Percentiles rank a stretch among this genome's conserved stretches.
phyloP scores from a whole-genome alignment of 1,284 basidiomycete genomes.

The Heterobasidion occidentale region DNA sequence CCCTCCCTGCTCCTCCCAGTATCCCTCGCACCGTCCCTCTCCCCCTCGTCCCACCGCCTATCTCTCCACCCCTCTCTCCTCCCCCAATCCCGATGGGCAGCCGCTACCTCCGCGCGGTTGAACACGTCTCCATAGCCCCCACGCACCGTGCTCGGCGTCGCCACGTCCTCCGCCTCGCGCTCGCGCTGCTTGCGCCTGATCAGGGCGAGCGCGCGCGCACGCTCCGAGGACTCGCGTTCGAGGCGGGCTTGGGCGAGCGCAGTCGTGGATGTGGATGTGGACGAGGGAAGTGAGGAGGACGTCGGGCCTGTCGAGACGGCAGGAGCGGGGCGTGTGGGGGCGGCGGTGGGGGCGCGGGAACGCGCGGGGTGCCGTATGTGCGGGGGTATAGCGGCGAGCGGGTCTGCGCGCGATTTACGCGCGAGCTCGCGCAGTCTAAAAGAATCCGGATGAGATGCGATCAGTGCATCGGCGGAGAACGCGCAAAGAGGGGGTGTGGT shows the following conservation, averaged over 20 bases:
- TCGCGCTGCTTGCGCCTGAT: slow-evolving; percentile 46
- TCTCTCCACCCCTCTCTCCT: neutral
- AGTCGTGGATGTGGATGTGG: slow-evolving; percentile 7
- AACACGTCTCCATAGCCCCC: slow-evolving; percentile 66
- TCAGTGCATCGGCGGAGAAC: neutral
- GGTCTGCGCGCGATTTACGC: slow-evolving; percentile 59
- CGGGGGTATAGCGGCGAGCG: slow-evolving; percentile 61
- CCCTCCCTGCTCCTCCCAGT: too few relatives aligned
- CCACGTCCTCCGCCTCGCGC: slow-evolving; percentile 37
- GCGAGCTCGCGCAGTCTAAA: slow-evolving; percentile 51
- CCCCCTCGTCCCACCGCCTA: slow-evolving; percentile 1
- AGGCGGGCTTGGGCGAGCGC: slow-evolving; percentile 28
- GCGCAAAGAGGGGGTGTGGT: neutral
- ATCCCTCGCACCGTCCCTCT: neutral
- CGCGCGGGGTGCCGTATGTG: slow-evolving; percentile 6
- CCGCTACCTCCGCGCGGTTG: slow-evolving; percentile 63
- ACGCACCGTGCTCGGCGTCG: slow-evolving; percentile 62
- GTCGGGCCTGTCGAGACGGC: slow-evolving; percentile 10
- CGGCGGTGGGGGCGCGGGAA: neutral
- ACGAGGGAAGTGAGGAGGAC: neutral
- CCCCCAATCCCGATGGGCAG: slow-evolving; percentile 42
- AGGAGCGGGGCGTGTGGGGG: slow-evolving; percentile 3
- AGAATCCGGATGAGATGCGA: neutral
- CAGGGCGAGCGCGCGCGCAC: slow-evolving; percentile 62
- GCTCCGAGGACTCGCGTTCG: slow-evolving; percentile 64